Percentiles rank a stretch among this genome's conserved stretches.
Conservation (phyloP, 2,329 filamentous ascomycete genomes). For the Coleophoma cylindrospora region DNA sequence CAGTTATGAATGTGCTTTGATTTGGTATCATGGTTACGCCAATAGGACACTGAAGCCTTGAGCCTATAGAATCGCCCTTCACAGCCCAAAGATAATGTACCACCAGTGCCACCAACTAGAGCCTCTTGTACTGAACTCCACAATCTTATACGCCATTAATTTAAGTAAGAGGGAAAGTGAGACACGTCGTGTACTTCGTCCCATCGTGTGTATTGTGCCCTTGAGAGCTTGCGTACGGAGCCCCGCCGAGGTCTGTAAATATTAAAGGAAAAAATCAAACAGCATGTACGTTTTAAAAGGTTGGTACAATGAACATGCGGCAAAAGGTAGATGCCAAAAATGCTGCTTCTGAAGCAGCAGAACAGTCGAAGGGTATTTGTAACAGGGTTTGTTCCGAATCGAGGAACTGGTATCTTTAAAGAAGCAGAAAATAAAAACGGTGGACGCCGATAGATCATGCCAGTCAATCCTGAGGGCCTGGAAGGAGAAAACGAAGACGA, state of each 20-base stretch:
- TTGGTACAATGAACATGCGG: conserved; percentile 1
- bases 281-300: not conserved
- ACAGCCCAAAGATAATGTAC: not conserved
- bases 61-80: not conserved
- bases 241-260: not conserved
- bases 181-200: conserved; percentile 10
- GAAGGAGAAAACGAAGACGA: too few species aligned
- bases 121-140: not conserved
- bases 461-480: conserved; percentile 5
- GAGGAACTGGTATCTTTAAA: conserved; percentile 22
- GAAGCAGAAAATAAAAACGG: conserved; percentile 18
- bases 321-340: conserved; percentile 7
- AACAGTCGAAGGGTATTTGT: conserved; percentile 6
- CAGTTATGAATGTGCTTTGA: not conserved
- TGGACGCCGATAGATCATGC: conserved; percentile 14
- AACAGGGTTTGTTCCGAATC: conserved; percentile 13
- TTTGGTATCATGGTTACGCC: not conserved
- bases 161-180: conserved; percentile 1
- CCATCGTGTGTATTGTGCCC: not conserved
- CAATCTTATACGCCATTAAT: conserved; percentile 4
- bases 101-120: not conserved
- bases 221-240: not conserved
- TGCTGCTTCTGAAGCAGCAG: conserved; percentile 9
- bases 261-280: not conserved
- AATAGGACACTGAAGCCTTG: not conserved